phyloP scores from a whole-genome alignment of 2,329 filamentous ascomycete species.

The Alternaria burnsii region DNA sequence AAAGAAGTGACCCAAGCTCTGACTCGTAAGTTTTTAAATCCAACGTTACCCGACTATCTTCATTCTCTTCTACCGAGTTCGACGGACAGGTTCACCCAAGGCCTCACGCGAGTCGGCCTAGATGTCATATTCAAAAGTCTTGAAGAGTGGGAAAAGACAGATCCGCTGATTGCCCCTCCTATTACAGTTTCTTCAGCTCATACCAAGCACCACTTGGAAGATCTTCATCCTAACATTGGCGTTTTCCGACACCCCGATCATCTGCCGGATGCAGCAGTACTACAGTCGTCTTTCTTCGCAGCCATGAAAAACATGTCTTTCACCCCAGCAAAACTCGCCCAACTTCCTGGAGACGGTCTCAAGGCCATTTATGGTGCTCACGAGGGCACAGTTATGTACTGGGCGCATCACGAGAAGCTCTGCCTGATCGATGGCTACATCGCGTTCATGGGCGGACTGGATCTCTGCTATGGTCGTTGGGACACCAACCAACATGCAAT shows the following conservation, averaged over 20 bases:
- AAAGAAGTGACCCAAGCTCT: conserved; percentile 83
- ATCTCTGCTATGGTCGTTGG: conserved; percentile 86
- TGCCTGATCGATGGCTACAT: conserved; percentile 79
- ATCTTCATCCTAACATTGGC: conserved; percentile 80
- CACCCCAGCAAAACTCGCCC: conserved; percentile 64
- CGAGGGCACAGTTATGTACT: conserved; percentile 84
- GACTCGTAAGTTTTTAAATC: conserved; percentile 69
- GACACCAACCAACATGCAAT: conserved; percentile 89
- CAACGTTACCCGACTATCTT: conserved; percentile 54
- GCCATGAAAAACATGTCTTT: conserved; percentile 65
- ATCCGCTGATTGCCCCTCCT: conserved; percentile 55
- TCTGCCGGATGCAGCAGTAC: conserved; percentile 73
- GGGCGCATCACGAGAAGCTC: conserved; percentile 94
- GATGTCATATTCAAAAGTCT: conserved; percentile 56
- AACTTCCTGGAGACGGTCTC: conserved; percentile 75
- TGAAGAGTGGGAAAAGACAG: conserved; percentile 56
- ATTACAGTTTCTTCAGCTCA: conserved; percentile 70
- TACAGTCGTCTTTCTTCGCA: conserved; percentile 66
- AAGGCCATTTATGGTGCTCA: conserved; percentile 83
- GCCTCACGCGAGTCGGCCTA: conserved; percentile 53
- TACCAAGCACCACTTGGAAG: conserved; percentile 81
- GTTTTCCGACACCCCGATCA: conserved; percentile 94
- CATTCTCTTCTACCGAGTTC: conserved; percentile 54
- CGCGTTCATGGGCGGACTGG: conserved; percentile 91
- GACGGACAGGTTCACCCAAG: conserved; percentile 53